These are phyloP conservation scores for Leishmania martiniquensis DNA, from an alignment of 208 protist genomes.

Conservation along the genomic window DNA sequence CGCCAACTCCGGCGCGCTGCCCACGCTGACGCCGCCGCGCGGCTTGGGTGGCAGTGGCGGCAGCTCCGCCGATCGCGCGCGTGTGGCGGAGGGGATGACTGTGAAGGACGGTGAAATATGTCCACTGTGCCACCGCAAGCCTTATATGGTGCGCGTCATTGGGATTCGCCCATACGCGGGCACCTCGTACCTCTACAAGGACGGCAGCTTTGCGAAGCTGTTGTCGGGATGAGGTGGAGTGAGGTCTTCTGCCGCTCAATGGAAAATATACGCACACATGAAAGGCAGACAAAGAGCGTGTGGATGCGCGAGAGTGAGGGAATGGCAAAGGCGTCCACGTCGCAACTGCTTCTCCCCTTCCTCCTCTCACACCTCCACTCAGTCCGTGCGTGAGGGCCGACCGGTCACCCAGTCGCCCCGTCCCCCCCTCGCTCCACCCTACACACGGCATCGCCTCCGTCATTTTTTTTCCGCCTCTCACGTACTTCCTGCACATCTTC, in stretches of 20 bases:
- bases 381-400: not conserved
- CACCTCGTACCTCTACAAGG: conserved; percentile 68
- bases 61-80: not conserved
- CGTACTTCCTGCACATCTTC: too few species aligned
- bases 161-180: conserved; percentile 51
- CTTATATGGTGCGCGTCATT: conserved; percentile 38
- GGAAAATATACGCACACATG: not conserved
- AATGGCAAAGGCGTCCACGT: too few species aligned
- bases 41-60: not conserved
- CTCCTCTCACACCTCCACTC: not conserved
- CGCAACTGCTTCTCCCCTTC: not conserved
- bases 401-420: not conserved
- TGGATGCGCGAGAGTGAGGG: too few species aligned
- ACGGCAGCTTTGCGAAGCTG: conserved; percentile 39
- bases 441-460: too few species aligned
- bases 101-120: conserved; percentile 35
- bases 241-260: not conserved
- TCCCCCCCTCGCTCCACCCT: too few species aligned
- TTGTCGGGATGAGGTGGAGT: not conserved
- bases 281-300: not conserved
- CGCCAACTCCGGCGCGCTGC: not conserved
- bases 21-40: not conserved
- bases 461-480: too few species aligned
- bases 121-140: conserved; percentile 61
- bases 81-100: not conserved